phyloP scores from a whole-genome alignment of 352 stramenopile species.

The Pythium biforme region DNA sequence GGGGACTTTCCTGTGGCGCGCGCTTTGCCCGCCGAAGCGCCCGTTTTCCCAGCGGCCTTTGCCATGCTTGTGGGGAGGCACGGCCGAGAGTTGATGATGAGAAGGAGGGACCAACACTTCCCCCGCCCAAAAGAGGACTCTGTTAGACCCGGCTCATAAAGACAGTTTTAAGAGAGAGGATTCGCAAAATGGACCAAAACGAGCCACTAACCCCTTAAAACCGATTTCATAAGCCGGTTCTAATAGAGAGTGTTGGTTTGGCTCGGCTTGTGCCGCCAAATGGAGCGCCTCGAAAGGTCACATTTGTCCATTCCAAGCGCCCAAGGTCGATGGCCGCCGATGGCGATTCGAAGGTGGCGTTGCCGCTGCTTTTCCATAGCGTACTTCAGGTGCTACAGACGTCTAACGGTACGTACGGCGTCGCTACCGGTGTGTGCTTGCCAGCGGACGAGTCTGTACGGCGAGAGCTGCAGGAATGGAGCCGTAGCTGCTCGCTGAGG shows the following conservation, averaged over 20 bases:
- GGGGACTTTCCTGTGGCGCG: slow-evolving; percentile 8
- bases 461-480: slow-evolving; percentile 14
- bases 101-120: not conserved
- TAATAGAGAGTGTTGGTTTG: not conserved
- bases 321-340: not conserved
- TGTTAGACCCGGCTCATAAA: not conserved
- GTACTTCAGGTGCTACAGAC: not conserved
- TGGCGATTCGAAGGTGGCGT: not conserved
- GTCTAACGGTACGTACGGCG: no score
- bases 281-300: not conserved
- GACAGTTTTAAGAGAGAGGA: not conserved
- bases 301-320: no score
- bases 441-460: not conserved
- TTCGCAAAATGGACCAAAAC: no score
- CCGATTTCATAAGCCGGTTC: slow-evolving; percentile 6
- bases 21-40: slow-evolving; percentile 9
- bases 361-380: slow-evolving; percentile 16
- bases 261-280: not conserved
- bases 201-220: no score
- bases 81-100: not conserved
- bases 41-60: slow-evolving; percentile 18
- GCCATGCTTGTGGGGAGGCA: slow-evolving; percentile 11
- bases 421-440: not conserved
- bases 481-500: not conserved
- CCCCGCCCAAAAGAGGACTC: not conserved